Conservation (phyloP, 768 basidiomycete species). For the Phlebiopsis flavidoalba region DNA sequence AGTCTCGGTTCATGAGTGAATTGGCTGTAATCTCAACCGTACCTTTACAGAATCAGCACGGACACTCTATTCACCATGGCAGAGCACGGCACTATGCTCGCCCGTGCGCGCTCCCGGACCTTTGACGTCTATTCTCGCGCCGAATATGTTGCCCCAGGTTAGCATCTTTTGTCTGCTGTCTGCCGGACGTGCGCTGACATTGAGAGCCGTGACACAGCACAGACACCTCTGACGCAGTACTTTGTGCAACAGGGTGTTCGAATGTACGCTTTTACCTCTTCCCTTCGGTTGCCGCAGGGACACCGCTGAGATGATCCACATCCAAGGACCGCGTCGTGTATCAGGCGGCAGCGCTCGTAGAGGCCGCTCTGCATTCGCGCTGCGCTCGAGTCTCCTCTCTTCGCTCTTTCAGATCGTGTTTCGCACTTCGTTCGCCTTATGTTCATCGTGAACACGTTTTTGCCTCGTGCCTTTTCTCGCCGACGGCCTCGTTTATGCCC, state of each 20-base stretch:
- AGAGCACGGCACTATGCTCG: slow-evolving; percentile 60
- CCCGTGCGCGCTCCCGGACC: slow-evolving; percentile 62
- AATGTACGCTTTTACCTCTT: slow-evolving; percentile 47
- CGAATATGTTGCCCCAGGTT: slow-evolving; percentile 78
- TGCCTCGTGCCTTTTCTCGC: neutral
- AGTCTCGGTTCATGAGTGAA: slow-evolving; percentile 25
- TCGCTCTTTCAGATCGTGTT: neutral
- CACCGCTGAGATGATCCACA: slow-evolving; percentile 18
- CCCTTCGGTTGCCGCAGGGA: slow-evolving; percentile 12
- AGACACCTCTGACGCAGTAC: slow-evolving; percentile 51
- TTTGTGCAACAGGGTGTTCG: slow-evolving; percentile 55
- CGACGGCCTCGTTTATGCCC: neutral
- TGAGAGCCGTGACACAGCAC: slow-evolving; percentile 25
- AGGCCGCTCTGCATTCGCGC: neutral
- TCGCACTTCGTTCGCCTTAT: neutral
- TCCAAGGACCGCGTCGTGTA: slow-evolving; percentile 18
- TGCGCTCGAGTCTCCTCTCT: neutral
- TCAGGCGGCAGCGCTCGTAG: slow-evolving; percentile 9
- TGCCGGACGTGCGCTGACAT: slow-evolving; percentile 12
- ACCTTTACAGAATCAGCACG: neutral
- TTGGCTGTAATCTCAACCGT: neutral
- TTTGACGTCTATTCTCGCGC: slow-evolving; percentile 76
- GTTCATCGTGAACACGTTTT: neutral
- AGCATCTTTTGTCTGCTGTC: slow-evolving; percentile 24
- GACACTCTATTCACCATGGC: neutral